Conservation (phyloP, 371 early-diverging fungal species). For the Sporodiniella umbellata region DNA sequence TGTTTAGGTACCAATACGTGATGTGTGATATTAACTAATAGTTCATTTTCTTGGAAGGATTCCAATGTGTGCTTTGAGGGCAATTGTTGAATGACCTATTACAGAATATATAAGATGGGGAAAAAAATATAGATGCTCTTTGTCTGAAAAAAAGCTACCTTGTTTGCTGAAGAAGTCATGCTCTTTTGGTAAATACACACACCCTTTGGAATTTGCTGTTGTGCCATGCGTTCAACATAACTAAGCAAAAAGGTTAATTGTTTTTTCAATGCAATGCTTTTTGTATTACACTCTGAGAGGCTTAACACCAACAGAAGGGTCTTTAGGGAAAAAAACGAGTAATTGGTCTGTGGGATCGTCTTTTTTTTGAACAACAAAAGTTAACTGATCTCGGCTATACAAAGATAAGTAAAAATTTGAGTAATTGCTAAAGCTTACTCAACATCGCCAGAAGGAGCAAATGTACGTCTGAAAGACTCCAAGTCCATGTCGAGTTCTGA, state of each 20-base stretch:
- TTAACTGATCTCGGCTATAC: constrained; percentile 76
- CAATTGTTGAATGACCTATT: constrained; percentile 59
- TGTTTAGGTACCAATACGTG: constrained; percentile 98
- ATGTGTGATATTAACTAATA: constrained; percentile 98
- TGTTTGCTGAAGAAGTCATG: constrained; percentile 88
- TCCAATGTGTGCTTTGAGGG: constrained; percentile 85
- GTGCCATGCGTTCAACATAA: constrained; percentile 81
- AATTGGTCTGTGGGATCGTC: constrained; percentile 82
- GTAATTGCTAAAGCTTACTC: constrained; percentile 56
- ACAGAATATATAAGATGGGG: not conserved
- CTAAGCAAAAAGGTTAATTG: constrained; percentile 31
- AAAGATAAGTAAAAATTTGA: not conserved
- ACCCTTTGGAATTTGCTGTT: constrained; percentile 76
- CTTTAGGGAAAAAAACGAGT: constrained; percentile 91
- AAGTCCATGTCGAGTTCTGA: constrained; percentile 81
- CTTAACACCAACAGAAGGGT: constrained; percentile 87
- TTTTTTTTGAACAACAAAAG: constrained; percentile 84
- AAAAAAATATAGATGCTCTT: not conserved
- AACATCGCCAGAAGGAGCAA: constrained; percentile 71
- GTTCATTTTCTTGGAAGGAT: constrained; percentile 92
- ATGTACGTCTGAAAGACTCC: constrained; percentile 73
- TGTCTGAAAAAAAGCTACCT: constrained; percentile 59
- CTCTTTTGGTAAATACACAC: constrained; percentile 83
- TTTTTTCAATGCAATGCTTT: not conserved
- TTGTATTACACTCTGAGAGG: constrained; percentile 80